A percentile compares a stretch with the other conserved stretches of the same genome.
Evolutionary conservation across 768 basidiomycete species (phyloP).

Genomic region (Auricularia auricula-judae): DNA sequence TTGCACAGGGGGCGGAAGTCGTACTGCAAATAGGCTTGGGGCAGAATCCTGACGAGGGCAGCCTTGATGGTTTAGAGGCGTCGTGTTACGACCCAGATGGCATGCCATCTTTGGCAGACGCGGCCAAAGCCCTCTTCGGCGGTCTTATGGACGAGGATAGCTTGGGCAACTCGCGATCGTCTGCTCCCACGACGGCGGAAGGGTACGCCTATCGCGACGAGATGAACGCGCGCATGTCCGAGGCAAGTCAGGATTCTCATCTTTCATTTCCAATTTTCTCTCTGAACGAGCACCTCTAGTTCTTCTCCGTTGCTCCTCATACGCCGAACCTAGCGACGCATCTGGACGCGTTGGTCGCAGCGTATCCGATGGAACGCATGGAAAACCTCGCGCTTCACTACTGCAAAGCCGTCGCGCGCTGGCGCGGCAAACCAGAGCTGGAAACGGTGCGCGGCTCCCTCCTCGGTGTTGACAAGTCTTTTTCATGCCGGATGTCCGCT

Average conservation of each 20-base stretch:
- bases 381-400: conserved; percentile 70
- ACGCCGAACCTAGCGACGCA: conserved; percentile 53
- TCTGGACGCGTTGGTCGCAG: conserved; percentile 48
- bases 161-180: conserved; percentile 5
- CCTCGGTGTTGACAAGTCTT: not conserved
- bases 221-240: conserved; percentile 60
- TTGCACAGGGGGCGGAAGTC: not conserved
- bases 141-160: conserved; percentile 3
- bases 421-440: conserved; percentile 79
- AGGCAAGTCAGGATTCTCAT: conserved; percentile 34
- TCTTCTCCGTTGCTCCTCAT: conserved; percentile 60
- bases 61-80: not conserved
- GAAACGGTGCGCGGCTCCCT: conserved; percentile 10
- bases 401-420: conserved; percentile 70
- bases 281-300: conserved; percentile 30
- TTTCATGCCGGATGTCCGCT: not conserved
- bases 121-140: conserved; percentile 52
- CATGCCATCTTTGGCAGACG: conserved; percentile 55
- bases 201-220: conserved; percentile 55
- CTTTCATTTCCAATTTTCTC: not conserved
- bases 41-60: not conserved
- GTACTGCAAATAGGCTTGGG: not conserved
- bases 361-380: conserved; percentile 71
- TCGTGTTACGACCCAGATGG: conserved; percentile 63
- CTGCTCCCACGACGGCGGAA: conserved; percentile 25